Base-by-base conservation (phyloP, 768 basidiomycete species). In the Kwoniella shandongensis region DNA sequence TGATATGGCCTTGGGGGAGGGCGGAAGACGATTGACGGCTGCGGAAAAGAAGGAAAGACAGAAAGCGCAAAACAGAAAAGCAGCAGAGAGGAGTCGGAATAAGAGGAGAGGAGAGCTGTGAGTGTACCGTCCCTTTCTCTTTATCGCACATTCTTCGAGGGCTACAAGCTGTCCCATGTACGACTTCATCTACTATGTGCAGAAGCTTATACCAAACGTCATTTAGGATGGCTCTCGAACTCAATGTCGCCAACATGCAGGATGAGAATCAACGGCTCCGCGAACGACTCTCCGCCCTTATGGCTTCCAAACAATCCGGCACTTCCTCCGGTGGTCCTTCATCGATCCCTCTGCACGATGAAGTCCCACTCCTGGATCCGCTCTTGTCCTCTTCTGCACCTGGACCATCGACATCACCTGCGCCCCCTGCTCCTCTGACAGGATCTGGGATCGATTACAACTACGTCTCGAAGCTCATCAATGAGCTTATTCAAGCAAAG, bases 71-170 rank as follows among this genome's bases (percentile, higher is more conserved):
- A 76, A 76, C 62, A 53, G 66, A 44, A 62, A 66, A 29, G 75
- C 75, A 1, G 75, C 75, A 2, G 66, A 70, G 44, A 57, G 60
- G 47, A 72, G 70, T 57, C 45, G 75, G 35, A 49, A 56, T 1
- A 76, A 75, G 66, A 63, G 65, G 53, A 51, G 63, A 36, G 66
- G 63, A 23, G 70, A 65, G 32, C 53, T 62, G 75, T 74, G 52
- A 68, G 75, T 65, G 15, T 2, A n/a, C n/a, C n/a, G n/a, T n/a
- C n/a, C n/a, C n/a, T n/a, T n/a, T n/a, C n/a, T n/a, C n/a, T n/a
- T n/a, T n/a, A n/a, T n/a, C n/a, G n/a, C n/a, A n/a, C n/a, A n/a
- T n/a, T n/a, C n/a, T n/a, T n/a, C n/a, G n/a, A n/a, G n/a, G n/a
- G n/a, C n/a, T n/a, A n/a, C n/a, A n/a, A n/a, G n/a, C n/a, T n/a